Evolutionary conservation across 768 basidiomycete species (phyloP).

Genomic region (Hericium coralloides): DNA sequence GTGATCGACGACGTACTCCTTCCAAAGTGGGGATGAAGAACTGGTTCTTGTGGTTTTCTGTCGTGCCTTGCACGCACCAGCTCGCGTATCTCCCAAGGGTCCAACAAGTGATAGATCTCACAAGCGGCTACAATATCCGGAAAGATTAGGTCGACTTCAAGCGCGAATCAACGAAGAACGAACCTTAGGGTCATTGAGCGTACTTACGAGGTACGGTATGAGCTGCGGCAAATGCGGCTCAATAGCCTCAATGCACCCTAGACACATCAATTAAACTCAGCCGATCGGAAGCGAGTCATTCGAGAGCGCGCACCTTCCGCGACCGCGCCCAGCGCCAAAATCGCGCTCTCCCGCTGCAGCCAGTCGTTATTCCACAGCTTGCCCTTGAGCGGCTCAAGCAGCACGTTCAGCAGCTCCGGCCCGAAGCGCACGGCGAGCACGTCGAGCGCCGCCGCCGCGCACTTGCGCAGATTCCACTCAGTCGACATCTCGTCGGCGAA

Average conservation of each 20-base stretch:
- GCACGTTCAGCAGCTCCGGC: constrained; percentile 79
- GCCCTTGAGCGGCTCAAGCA: constrained; percentile 84
- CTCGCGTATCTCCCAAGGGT: constrained; percentile 97
- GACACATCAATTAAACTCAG: background rate
- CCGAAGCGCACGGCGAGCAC: constrained; percentile 92
- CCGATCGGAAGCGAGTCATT: background rate
- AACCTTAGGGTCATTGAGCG: constrained; percentile 88
- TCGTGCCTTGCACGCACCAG: constrained; percentile 85
- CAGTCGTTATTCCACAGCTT: constrained; percentile 91
- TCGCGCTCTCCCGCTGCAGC: constrained; percentile 92
- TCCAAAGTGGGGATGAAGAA: constrained; percentile 99
- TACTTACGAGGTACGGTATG: constrained; percentile 86
- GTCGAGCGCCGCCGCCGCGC: constrained; percentile 94
- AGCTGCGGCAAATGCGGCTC: constrained; percentile 92
- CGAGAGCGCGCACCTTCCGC: constrained; percentile 69
- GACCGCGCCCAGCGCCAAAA: constrained; percentile 94
- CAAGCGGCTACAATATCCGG: constrained; percentile 59
- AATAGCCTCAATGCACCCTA: constrained; percentile 94
- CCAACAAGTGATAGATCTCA: constrained; percentile 98
- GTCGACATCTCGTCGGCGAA: constrained; percentile 96
- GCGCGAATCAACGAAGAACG: constrained; percentile 6
- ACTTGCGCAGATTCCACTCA: constrained; percentile 98
- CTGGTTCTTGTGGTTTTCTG: constrained; percentile 78
- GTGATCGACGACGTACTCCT: constrained; percentile 53
- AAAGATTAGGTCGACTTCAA: background rate